Evolutionary conservation across 352 stramenopile genomes (phyloP).

Genomic region (Globisporangium carolinianum): DNA sequence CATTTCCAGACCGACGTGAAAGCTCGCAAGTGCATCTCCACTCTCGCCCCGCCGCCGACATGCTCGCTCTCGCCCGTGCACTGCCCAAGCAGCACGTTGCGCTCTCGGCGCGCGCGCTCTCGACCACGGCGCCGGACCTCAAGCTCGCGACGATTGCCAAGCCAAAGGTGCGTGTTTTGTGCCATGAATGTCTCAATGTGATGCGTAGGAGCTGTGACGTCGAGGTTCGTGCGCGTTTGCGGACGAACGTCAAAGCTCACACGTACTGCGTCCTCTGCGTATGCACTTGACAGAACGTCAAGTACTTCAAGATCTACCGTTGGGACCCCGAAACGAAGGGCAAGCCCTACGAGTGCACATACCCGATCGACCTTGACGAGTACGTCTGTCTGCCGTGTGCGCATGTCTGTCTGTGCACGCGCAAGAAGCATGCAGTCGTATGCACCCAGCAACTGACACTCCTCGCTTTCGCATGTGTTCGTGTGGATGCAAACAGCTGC

Average conservation of each 20-base stretch:
- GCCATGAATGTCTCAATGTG: too few relatives aligned
- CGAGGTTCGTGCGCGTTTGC: not conserved
- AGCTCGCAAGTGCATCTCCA: not conserved
- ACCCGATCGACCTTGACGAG: slow-evolving; percentile 97
- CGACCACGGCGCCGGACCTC: slow-evolving; percentile 52
- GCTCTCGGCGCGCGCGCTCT: slow-evolving; percentile 46
- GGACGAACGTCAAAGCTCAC: not conserved
- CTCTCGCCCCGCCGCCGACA: not conserved
- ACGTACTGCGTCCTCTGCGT: not conserved
- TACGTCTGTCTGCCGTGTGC: slow-evolving; percentile 34
- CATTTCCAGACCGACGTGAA: slow-evolving; percentile 12
- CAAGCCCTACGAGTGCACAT: slow-evolving; percentile 94
- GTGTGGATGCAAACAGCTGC: slow-evolving; percentile 44
- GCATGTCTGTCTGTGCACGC: too few relatives aligned
- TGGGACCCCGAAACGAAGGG: slow-evolving; percentile 95
- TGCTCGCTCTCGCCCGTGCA: slow-evolving; percentile 12
- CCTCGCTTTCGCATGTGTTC: not conserved
- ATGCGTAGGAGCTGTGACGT: not conserved
- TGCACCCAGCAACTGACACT: not conserved
- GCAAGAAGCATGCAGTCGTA: not conserved
- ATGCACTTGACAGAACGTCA: slow-evolving; percentile 81
- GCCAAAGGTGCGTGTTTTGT: slow-evolving; percentile 51
- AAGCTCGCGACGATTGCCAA: slow-evolving; percentile 58
- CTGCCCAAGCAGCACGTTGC: slow-evolving; percentile 25
- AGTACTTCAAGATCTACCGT: slow-evolving; percentile 99